Conservation (phyloP, 306 rosid species). For the Prunus mira region DNA sequence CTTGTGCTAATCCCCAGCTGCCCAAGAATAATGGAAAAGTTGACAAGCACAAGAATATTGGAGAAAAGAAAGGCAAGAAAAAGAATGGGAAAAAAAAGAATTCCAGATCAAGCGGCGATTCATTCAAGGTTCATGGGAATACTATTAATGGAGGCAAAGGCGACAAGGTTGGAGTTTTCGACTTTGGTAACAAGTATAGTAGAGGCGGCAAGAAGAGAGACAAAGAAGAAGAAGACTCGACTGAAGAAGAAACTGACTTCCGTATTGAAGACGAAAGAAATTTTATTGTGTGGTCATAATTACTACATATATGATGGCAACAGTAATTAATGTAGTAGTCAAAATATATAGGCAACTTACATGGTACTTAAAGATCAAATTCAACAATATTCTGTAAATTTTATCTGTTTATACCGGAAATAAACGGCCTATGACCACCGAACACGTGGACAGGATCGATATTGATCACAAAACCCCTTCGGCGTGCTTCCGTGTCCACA, state of each 20-base stretch:
- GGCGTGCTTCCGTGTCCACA: no score
- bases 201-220: neutral
- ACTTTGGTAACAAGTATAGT: neutral
- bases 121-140: neutral
- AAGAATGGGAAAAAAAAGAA: neutral
- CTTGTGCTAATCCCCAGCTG: no score
- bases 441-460: no score
- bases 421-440: no score
- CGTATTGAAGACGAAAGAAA: neutral
- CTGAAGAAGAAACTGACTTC: constrained; percentile 7
- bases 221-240: neutral
- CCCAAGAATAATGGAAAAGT: neutral
- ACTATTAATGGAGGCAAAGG: neutral
- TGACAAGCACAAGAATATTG: neutral
- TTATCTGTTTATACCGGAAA: no score
- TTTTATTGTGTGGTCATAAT: no score
- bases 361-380: no score
- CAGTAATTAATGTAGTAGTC: no score
- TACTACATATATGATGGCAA: no score
- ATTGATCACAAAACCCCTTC: no score
- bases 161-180: neutral
- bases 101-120: neutral
- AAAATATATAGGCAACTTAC: no score
- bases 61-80: neutral
- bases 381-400: no score